Percentiles rank a stretch among this genome's conserved stretches.
These are phyloP conservation scores for Ajuga reptans DNA, from an alignment of 305 asterid species.

Conservation along the genomic window DNA sequence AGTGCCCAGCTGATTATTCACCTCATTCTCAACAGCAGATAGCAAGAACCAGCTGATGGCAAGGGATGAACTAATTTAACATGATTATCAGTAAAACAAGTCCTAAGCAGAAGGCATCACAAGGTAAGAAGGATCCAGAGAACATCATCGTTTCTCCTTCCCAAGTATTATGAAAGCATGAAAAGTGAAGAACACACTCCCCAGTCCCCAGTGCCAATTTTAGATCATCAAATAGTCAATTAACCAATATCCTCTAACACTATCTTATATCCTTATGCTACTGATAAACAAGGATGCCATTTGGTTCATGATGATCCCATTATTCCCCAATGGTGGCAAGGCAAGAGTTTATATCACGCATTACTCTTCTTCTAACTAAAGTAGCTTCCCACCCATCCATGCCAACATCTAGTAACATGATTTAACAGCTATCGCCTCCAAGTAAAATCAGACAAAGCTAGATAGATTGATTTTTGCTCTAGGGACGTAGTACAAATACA, in stretches of 20 bases:
- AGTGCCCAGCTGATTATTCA: too few relatives aligned
- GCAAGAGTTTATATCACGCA: neutral
- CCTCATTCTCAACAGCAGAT: neutral
- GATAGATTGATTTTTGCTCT: neutral
- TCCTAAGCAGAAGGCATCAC: neutral
- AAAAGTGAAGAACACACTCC: neutral
- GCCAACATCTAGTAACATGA: neutral
- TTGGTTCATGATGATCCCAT: neutral
- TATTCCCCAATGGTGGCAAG: neutral
- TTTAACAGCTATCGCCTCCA: neutral
- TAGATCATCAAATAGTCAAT: neutral
- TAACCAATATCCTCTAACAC: neutral
- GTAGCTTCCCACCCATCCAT: neutral
- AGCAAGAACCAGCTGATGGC: neutral
- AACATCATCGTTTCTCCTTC: neutral
- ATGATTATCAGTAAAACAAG: neutral
- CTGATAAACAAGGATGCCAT: neutral
- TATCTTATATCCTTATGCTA: neutral
- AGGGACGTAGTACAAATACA: neutral
- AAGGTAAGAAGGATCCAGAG: neutral
- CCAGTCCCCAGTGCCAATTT: neutral
- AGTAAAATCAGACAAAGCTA: neutral
- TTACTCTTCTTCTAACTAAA: neutral
- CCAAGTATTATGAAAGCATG: neutral
- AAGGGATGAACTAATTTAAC: neutral